Evolutionary conservation across 148 eudicot species (phyloP).

Genomic region (Mesembryanthemum crystallinum): DNA sequence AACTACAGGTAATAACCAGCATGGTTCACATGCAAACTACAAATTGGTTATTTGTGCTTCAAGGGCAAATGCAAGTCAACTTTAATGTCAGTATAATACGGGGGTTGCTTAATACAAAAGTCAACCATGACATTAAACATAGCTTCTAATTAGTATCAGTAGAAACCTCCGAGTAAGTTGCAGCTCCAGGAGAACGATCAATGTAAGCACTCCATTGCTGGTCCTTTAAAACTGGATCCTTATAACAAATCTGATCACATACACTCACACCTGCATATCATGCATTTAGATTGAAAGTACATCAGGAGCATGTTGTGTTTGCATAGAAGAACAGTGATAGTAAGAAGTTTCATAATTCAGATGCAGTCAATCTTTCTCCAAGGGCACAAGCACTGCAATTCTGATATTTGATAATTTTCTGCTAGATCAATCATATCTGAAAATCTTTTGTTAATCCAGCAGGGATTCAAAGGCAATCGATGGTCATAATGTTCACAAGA

Average conservation of each 20-base stretch:
- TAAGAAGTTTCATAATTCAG: background rate
- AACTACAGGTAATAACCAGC: too few relatives aligned
- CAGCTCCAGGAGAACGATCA: constrained; percentile 97
- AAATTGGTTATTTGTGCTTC: background rate
- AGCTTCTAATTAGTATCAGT: background rate
- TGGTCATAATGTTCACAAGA: background rate
- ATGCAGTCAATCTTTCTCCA: background rate
- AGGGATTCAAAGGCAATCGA: background rate
- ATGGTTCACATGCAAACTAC: background rate
- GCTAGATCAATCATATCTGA: background rate
- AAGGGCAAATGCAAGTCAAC: background rate
- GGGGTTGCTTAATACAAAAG: background rate
- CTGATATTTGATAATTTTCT: background rate
- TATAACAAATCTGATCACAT: constrained; percentile 89
- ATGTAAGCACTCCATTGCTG: constrained; percentile 94
- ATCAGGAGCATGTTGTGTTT: background rate
- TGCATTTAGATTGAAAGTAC: constrained; percentile 9
- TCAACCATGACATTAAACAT: background rate
- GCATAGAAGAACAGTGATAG: background rate
- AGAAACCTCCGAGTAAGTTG: constrained; percentile 73
- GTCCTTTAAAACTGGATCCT: constrained; percentile 96
- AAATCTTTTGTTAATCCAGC: background rate
- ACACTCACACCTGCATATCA: constrained; percentile 53
- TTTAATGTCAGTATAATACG: background rate
- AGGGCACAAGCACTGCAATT: background rate